Base-by-base conservation (phyloP, 2,329 filamentous ascomycete species). In the Trichoderma sp. region DNA sequence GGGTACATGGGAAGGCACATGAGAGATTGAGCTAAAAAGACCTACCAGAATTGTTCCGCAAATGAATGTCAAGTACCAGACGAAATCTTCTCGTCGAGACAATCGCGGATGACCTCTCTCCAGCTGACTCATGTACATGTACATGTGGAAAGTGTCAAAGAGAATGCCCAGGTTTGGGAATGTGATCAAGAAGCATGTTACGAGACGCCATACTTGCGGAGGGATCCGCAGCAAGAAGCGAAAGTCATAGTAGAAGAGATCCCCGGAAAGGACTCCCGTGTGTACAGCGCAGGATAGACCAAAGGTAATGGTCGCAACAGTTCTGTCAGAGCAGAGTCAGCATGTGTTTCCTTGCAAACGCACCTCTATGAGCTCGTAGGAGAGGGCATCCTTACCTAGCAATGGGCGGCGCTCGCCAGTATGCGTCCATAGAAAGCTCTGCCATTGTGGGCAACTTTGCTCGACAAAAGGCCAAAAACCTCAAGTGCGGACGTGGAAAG, bases 1-100 rank as follows among this genome's bases (percentile, higher is more conserved):
- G 39, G 35, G 37, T 56, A 67, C 54, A 53, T 65, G 63, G 59
- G 65, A 69, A 61, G 67, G 25, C 10, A 65, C 42, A 67, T 66
- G 53, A 69, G 66, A 58, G 67, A 42, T 61, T 58, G 60, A 60
- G 48, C 48, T 52, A 50, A 61, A 61, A 32, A 50, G 72, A 83
- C 93, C 89, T 92, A 97, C 93, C 83, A 93, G 76, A 71, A 95
- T 94, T 74, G 90, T 80, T 61, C 81, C 80, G 72, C 86, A 84
- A 73, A 94, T 85, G 76, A 95, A 95, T 68, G 89, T 80, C 73
- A 96, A 81, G 77, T 96, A 97, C 81, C 89, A 89, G 70, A 95
- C 84, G 73, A 95, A 87, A 77, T 95, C 91, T 76, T 92, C 93
- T 68, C 91, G 91, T 72, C 86, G 84, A 50, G 84, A 80, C 77